Conservation (phyloP, 2,329 filamentous ascomycete genomes). For the Hymenotorrendiella dingleyae region DNA sequence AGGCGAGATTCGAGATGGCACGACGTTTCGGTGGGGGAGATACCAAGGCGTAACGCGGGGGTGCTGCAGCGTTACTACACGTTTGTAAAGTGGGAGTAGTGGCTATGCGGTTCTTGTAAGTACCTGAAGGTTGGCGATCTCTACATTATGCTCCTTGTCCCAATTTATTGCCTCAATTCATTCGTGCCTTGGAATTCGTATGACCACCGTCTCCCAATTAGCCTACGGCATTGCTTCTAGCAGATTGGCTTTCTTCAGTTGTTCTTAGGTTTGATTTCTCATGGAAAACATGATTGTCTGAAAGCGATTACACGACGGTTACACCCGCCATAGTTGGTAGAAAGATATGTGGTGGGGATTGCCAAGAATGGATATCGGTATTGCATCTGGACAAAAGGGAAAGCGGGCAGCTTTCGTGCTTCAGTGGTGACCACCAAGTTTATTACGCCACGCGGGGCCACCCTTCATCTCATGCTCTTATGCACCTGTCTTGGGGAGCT, state of each 20-base stretch:
- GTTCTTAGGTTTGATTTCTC: too few species aligned
- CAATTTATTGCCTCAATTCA: conserved; percentile 1
- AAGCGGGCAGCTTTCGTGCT: background rate
- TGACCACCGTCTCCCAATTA: background rate
- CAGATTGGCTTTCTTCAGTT: too few species aligned
- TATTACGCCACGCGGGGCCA: too few species aligned
- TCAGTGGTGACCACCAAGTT: too few species aligned
- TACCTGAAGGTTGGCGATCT: conserved; percentile 30
- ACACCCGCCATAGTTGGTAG: conserved; percentile 16
- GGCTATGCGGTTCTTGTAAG: conserved; percentile 24
- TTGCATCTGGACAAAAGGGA: too few species aligned
- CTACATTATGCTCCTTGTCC: conserved; percentile 13
- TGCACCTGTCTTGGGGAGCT: conserved; percentile 6
- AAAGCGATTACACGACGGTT: conserved; percentile 7
- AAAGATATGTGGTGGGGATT: background rate
- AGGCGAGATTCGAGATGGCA: conserved; percentile 8
- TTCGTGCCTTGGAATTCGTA: too few species aligned
- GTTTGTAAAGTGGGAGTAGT: background rate
- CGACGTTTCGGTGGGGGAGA: background rate
- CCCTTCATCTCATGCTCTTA: too few species aligned
- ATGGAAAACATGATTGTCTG: too few species aligned
- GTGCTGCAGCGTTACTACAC: background rate
- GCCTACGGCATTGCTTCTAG: background rate
- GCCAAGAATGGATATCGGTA: conserved; percentile 2
- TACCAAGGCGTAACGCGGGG: background rate